Evolutionary conservation across 306 rosid genomes (phyloP), one percentile per base, ranked within the genome.

Genomic region (Corylus avellana): DNA sequence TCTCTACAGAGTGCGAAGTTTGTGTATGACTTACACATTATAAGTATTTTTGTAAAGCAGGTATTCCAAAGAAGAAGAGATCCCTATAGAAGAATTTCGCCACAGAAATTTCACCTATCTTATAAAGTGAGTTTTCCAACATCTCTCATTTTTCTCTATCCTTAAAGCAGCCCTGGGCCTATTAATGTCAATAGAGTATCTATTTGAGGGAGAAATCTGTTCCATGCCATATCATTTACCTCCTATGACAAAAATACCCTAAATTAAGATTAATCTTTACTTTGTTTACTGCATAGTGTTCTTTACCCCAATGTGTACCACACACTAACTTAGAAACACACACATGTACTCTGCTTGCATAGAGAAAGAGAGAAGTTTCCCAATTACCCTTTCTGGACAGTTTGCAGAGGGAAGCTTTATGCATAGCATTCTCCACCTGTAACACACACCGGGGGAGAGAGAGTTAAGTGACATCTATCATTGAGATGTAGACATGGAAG

Each of bases 21-120:
- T 14, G 5, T 71, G 14, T 49, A 10, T 20, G 4, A 55, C 8
- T 22, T 32, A 2, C 35, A 32, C 35, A 1, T 32, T 32, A 32
- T 32, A 2, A 47, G 63, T 63, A 77, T 70, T 70, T 62, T 62
- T 77, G 48, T 46, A 66, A 44, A 74, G 80, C 87, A 94, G 98
- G 89, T 94, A 94, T 80, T 94, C 98, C 73, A 94, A 94, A 88
- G 97, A 92, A 88, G 98, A 94, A 87, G 80, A 68, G 22, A 89
- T 91, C 76, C 91, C 87, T 50, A 32, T 80, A 56, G 77, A 84
- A 58, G 94, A 91, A 63, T 58, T 87, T 72, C 59, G 46, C 80
- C 89, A 44, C 18, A 94, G 90, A 85, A 90, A 94, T 79, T 94
- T 92, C 80, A 87, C 92, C 70, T 92, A 85, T 82, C 92, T 94